These are phyloP conservation scores for Eimeria acervulina DNA, from an alignment of 169 alveolate species.

Conservation along the genomic window DNA sequence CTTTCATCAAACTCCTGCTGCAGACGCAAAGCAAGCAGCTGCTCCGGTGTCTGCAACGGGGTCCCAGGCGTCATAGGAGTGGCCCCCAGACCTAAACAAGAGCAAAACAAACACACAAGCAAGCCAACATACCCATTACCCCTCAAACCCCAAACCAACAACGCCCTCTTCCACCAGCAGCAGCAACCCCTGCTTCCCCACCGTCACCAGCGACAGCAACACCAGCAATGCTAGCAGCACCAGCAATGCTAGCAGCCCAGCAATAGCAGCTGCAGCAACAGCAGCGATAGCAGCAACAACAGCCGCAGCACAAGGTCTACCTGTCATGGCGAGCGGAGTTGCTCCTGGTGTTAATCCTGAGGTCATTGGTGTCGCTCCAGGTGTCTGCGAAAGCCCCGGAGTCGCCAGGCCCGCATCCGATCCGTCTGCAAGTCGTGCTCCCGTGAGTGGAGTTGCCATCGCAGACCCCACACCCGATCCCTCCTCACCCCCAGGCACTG, in stretches of 20 bases:
- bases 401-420: conserved; percentile 76
- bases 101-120: neutral
- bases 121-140: too few species aligned
- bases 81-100: conserved; percentile 74
- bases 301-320: conserved; percentile 73
- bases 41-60: conserved; percentile 83
- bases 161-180: neutral
- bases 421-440: conserved; percentile 79
- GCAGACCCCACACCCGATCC: conserved; percentile 76
- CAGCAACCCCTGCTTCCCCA: neutral
- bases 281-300: conserved; percentile 14
- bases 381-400: conserved; percentile 64
- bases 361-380: conserved; percentile 85
- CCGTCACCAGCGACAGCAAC: neutral
- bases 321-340: conserved; percentile 88
- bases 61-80: conserved; percentile 85
- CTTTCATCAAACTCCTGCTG: conserved; percentile 87
- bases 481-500: conserved; percentile 74
- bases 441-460: conserved; percentile 72
- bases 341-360: conserved; percentile 89
- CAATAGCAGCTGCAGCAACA: neutral
- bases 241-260: too few species aligned
- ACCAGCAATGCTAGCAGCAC: conserved; percentile 8
- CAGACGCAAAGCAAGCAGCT: conserved; percentile 83
- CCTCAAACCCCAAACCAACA: neutral